Conservation (phyloP, 768 basidiomycete species). For the Naganishia antarctica region DNA sequence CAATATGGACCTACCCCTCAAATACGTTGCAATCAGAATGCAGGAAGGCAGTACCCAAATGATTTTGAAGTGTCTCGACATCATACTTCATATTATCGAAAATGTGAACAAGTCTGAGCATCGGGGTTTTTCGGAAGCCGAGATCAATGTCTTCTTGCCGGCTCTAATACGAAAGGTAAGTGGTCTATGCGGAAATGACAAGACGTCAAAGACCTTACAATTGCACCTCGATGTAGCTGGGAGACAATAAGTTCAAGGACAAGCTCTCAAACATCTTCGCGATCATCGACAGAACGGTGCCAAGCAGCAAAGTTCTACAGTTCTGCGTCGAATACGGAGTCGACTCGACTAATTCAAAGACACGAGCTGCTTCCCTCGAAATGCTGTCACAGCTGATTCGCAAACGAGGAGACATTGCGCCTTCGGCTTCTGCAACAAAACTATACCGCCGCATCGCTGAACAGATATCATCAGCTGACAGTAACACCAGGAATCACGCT, state of each 20-base stretch:
- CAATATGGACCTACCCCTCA: slow-evolving; percentile 84
- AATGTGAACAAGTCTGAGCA: slow-evolving; percentile 69
- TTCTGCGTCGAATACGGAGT: slow-evolving; percentile 81
- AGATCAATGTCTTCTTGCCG: slow-evolving; percentile 81
- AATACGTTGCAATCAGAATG: slow-evolving; percentile 84
- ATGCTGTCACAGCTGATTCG: slow-evolving; percentile 73
- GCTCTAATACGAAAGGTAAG: slow-evolving; percentile 81
- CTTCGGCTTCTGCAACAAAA: slow-evolving; percentile 10
- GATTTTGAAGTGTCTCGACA: slow-evolving; percentile 66
- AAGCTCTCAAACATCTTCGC: slow-evolving; percentile 64
- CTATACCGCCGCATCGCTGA: slow-evolving; percentile 35
- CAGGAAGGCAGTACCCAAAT: slow-evolving; percentile 52
- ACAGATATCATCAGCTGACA: slow-evolving; percentile 36
- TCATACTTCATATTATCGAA: slow-evolving; percentile 69
- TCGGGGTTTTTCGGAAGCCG: slow-evolving; percentile 67
- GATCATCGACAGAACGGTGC: slow-evolving; percentile 78
- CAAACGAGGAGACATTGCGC: slow-evolving; percentile 59
- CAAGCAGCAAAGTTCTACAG: slow-evolving; percentile 86
- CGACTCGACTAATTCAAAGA: slow-evolving; percentile 84
- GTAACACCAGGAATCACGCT: slow-evolving; percentile 43
- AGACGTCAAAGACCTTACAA: not conserved
- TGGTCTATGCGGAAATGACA: not conserved
- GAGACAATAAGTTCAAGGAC: slow-evolving; percentile 72
- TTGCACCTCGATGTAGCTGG: slow-evolving; percentile 59
- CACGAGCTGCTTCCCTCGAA: slow-evolving; percentile 78